Percentiles rank a stretch among this genome's conserved stretches.
Evolutionary conservation across 768 basidiomycete species (phyloP).

Genomic region (Pluteus cervinus): DNA sequence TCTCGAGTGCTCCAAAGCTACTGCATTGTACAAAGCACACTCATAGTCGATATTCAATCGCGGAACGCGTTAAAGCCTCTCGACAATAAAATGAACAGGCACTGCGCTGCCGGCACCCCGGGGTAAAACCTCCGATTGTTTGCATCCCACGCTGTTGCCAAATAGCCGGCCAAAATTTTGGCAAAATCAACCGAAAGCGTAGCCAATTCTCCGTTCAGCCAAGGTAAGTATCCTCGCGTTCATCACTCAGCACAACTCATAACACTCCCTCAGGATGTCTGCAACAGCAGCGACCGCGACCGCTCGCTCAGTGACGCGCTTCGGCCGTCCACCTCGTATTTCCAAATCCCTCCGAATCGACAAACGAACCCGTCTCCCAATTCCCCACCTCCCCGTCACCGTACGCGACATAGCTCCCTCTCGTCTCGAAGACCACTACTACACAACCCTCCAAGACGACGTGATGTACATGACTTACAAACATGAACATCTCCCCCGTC

Average conservation of each 20-base stretch:
- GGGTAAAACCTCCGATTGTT: background rate
- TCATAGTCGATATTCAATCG: no score
- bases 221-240: no score
- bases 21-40: no score
- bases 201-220: background rate
- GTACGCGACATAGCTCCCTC: constrained; percentile 67
- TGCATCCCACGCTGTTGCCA: background rate
- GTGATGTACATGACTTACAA: constrained; percentile 93
- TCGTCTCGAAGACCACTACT: constrained; percentile 80
- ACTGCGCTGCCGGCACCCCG: background rate
- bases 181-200: background rate
- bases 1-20: no score
- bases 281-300: constrained; percentile 5
- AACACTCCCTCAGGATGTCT: constrained; percentile 3
- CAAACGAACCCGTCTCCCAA: constrained; percentile 53
- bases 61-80: no score
- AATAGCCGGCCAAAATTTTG: background rate
- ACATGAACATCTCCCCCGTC: constrained; percentile 57
- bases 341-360: constrained; percentile 39
- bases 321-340: constrained; percentile 47
- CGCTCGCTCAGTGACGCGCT: constrained; percentile 33
- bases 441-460: constrained; percentile 76
- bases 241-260: no score
- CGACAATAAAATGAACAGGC: no score
- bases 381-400: constrained; percentile 60